phyloP scores from a whole-genome alignment of 768 basidiomycete genomes.

The Lenzites betulinus region DNA sequence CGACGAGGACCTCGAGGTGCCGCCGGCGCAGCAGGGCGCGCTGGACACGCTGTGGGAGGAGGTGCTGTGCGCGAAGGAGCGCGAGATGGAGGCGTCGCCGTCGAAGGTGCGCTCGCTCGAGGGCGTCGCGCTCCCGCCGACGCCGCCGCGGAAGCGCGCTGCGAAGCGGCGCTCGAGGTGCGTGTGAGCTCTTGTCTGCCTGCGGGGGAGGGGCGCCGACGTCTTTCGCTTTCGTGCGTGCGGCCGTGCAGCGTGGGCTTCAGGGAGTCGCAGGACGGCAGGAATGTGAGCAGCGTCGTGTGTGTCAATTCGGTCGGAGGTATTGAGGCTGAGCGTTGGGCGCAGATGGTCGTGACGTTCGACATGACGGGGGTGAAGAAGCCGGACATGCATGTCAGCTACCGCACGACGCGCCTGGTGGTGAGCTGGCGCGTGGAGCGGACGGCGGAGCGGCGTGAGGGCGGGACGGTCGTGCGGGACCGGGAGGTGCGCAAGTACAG shows the following conservation, averaged over 20 bases:
- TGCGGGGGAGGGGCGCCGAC: no score
- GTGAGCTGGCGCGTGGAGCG: constrained; percentile 68
- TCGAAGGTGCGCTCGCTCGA: constrained; percentile 74
- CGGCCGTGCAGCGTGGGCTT: constrained; percentile 63
- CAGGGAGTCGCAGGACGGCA: constrained; percentile 71
- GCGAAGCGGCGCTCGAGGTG: constrained; percentile 70
- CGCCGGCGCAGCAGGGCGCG: constrained; percentile 28
- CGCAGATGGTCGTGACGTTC: constrained; percentile 64
- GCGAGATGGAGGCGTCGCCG: constrained; percentile 65
- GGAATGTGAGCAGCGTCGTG: constrained; percentile 37
- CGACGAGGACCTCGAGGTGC: constrained; percentile 14
- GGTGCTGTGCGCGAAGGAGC: constrained; percentile 65
- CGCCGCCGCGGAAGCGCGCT: constrained; percentile 38
- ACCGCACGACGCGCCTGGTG: constrained; percentile 59
- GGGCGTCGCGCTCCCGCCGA: constrained; percentile 28
- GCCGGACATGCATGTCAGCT: constrained; percentile 76
- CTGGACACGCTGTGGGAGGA: constrained; percentile 68
- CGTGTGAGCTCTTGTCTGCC: constrained; percentile 31
- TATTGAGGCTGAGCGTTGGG: neutral
- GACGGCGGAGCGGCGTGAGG: constrained; percentile 62
- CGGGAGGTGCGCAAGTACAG: constrained; percentile 63
- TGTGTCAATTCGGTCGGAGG: neutral
- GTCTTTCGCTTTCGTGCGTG: no score
- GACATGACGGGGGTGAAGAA: constrained; percentile 70
- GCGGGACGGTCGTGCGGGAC: constrained; percentile 61